Base-by-base conservation (phyloP, 345 rosid species). In the Rhodomyrtus tomentosa region DNA sequence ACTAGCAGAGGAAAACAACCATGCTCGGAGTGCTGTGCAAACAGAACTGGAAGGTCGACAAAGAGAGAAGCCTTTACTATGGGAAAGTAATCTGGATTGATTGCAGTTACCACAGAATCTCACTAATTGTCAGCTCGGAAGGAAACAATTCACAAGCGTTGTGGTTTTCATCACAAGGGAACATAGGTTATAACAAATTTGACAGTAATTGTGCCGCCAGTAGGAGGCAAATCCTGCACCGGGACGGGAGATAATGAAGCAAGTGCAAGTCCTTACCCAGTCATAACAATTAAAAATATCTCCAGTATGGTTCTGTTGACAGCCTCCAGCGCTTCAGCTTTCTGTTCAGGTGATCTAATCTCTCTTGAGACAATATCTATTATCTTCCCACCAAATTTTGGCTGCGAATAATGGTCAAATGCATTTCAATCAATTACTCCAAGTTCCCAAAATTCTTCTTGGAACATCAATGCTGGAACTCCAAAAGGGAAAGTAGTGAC, bases 281-380 rank as follows among this genome's bases (percentile, higher is more conserved):
- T 62, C 21, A 91, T 81, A 51, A 91, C 91, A 50, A 91, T 85
- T 51, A 89, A 83, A 83, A 91, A 87, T 73, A 91, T 87, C 20
- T 83, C 86, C 45, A 91, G 87, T 76, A 91, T 88, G 81, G 92
- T 89, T 82, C 49, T 86, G 86, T 88, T 91, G 89, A 91, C 89
- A 48, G 85, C 90, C 62, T 68, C 84, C 79, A 87, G 53, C 9
- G 91, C 91, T 72, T 87, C 88, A 36, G 85, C 40, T 85, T 89
- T 88, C 89, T 88, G 86, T 84, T 88, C 87, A 18, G 92, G 86
- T 59, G 88, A 85, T 74, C 59, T 85, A 82, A 73, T 83, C 81
- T 89, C 91, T 86, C 86, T 84, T 45, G 92, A 91, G 11, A 88
- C 92, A 76, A 91, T 91, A 87, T 91, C 92, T 74, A 91, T 89